Evolutionary conservation across 1,139 yeast genomes (phyloP), one percentile per base, ranked within the genome.

Genomic region (Pichia sp.): DNA sequence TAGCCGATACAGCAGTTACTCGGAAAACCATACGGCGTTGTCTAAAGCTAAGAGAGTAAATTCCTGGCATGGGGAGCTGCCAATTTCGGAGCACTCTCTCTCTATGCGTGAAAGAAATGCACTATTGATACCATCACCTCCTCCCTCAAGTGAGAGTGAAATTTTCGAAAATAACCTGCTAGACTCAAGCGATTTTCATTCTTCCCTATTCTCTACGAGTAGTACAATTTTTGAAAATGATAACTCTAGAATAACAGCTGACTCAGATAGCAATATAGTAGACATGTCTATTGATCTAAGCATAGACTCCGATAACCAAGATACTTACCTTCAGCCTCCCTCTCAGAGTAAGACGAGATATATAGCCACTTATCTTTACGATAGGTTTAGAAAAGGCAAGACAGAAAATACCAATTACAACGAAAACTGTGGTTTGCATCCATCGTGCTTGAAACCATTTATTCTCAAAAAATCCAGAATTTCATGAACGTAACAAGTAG

Each of bases 11-110:
- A 29, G 30, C 10, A 44, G 15, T 23, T 11, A 36, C 5, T 3
- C 4, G 26, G 31, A 16, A 4, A 4, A 6, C 2, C 3, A 4
- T 4, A 29, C 19, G 8, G 7, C 3, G 6, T 5, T 11, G 15
- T 13, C 40, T 5, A 11, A 36, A n/a, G 23, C 16, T 43, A 34
- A 36, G n/a, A 47, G 51, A 26, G 45, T 42, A 1, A 51, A 47
- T 8, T 47, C 48, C 15, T 47, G 54, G 54, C 54, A 51, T 51
- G 54, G 51, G n/a, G 54, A 36, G n/a, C 7, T 36, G 13, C n/a
- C 40, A 36, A 13, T 36, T 11, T 36, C n/a, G 15, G 15, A 36
- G n/a, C 10, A 36, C n/a, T 13, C 34, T 8, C 34, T 11, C 11
- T 31, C 34, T 11, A 8, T 31, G 8, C 34, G 34, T 31, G 11